Evolutionary conservation across 345 rosid species (phyloP), one percentile per base, ranked within the genome.

Genomic region (Chamaenerion angustifolium): DNA sequence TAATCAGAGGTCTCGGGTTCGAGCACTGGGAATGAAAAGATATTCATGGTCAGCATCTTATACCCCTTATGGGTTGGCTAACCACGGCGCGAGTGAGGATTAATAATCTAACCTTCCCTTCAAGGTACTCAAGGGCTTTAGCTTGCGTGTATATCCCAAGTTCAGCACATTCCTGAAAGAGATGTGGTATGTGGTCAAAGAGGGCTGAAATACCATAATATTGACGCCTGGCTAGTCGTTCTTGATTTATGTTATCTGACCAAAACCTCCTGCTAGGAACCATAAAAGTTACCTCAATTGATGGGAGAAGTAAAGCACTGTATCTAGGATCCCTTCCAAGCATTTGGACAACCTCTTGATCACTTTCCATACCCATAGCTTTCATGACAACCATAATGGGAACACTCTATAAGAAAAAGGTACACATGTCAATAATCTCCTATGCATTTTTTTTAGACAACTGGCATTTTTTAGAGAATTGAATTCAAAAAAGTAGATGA

Each of bases 351-450:
- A 86, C 85, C 73, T 90, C 98, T 78, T 83, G 92, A 59, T 86
- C 98, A 54, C 92, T 77, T 69, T 90, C 87, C 96, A 86, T 86
- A 57, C 98, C 94, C 98, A 90, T 86, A 51, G 94, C 96, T 68
- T 81, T 86, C 60, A 90, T 70, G 59, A 79, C 94, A 54, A 78
- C 75, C 86, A 90, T 76, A 42, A 90, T 80, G 52, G 98, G 98
- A 69, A 90, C 69, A 85, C 79, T 62, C 66, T 62, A 41, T 16
- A 56, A 57, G 57, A 43, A 12, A 14, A 6, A 12, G 18, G 48
- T 12, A 47, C 57, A 14, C 13, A 18, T 41, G 50, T 49, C 16
- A 35, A 43, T 17, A 25, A 19, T 44, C 37, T 31, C 37, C 8
- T 31, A 31, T 1, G 9, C 19, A 14, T n/a, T 44, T 14, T 46